Evolutionary conservation across 2,329 filamentous ascomycete species (phyloP).

Genomic region (Trichoderma koningiopsis): DNA sequence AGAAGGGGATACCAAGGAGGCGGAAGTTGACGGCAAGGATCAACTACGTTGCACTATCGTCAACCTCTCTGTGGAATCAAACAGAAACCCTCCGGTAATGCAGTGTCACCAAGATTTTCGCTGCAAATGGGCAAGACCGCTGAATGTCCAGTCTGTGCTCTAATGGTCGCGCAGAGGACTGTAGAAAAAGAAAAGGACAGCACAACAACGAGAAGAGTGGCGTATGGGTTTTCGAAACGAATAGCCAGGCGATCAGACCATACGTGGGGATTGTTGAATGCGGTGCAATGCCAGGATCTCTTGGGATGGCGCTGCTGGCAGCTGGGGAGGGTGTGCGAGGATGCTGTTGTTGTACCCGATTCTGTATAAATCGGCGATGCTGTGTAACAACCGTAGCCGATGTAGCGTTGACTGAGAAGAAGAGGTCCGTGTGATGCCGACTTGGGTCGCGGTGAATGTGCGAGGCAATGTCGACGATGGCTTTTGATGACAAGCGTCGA

Average conservation of each 20-base stretch:
- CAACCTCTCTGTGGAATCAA: constrained; percentile 9
- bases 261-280: constrained; percentile 30
- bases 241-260: constrained; percentile 2
- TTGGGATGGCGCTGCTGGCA: constrained; percentile 23
- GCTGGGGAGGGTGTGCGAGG: constrained; percentile 18
- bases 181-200: neutral
- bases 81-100: constrained; percentile 3
- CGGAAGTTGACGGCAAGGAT: neutral
- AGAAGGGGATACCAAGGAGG: neutral
- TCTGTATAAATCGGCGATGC: constrained; percentile 17
- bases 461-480: neutral
- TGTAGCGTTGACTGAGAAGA: neutral
- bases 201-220: constrained; percentile 3
- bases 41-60: neutral
- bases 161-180: neutral
- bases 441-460: neutral
- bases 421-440: neutral
- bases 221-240: constrained; percentile 1
- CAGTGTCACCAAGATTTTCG: neutral
- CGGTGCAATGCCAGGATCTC: constrained; percentile 27
- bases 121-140: constrained; percentile 8
- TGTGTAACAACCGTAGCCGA: constrained; percentile 16
- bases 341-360: constrained; percentile 23
- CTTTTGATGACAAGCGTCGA: neutral
- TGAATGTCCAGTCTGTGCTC: neutral